Conservation (phyloP, 768 basidiomycete genomes). For the Leccinum incarnatum region DNA sequence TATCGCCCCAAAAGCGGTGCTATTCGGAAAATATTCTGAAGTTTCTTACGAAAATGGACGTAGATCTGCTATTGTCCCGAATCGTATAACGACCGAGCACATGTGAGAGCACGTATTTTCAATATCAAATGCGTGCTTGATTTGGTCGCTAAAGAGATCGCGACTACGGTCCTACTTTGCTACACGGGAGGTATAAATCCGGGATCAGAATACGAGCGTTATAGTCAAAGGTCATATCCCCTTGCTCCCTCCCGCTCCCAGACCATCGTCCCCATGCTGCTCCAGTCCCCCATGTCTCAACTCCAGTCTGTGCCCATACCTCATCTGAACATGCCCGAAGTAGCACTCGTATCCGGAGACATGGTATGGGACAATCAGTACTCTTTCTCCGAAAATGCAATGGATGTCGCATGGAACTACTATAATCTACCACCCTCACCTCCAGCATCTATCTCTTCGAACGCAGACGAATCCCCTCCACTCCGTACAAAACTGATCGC, state of each 20-base stretch:
- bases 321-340: conserved; percentile 56
- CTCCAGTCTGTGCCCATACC: conserved; percentile 47
- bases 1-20: conserved; percentile 18
- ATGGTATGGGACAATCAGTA: conserved; percentile 47
- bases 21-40: conserved; percentile 17
- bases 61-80: conserved; percentile 26
- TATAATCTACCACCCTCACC: conserved; percentile 51
- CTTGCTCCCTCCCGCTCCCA: conserved; percentile 11
- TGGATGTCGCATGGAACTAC: conserved; percentile 48
- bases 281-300: conserved; percentile 19
- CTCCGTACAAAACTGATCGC: conserved; percentile 49
- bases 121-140: conserved; percentile 34
- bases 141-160: conserved; percentile 31
- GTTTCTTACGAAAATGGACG: conserved; percentile 23
- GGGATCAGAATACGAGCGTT: conserved; percentile 18
- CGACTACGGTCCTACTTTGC: conserved; percentile 26
- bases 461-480: conserved; percentile 44
- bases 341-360: conserved; percentile 50
- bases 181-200: conserved; percentile 34
- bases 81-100: conserved; percentile 29
- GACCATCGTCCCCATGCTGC: conserved; percentile 10
- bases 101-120: conserved; percentile 33
- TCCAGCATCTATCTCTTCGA: conserved; percentile 44
- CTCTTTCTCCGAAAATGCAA: conserved; percentile 33
- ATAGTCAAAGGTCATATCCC: conserved; percentile 20